Conservation (phyloP, 2,329 filamentous ascomycete species). For the Rutstroemia sp. region DNA sequence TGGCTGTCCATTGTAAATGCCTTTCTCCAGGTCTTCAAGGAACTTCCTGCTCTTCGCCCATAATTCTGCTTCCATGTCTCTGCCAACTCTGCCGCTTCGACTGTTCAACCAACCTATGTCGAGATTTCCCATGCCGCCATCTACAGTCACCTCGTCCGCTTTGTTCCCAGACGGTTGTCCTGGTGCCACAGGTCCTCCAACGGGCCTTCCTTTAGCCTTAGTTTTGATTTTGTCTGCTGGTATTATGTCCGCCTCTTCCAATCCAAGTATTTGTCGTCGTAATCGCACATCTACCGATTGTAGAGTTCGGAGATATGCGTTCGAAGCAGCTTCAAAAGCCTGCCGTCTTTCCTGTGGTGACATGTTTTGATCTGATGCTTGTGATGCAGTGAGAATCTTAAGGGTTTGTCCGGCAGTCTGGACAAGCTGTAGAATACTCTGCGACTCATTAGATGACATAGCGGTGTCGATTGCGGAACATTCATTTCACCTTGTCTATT, state of each 20-base stretch:
- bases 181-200: not conserved
- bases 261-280: conserved; percentile 66
- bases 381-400: conserved; percentile 50
- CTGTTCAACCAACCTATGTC: conserved; percentile 90
- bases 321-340: conserved; percentile 52
- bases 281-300: conserved; percentile 69
- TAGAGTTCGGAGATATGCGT: conserved; percentile 64
- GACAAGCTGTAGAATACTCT: conserved; percentile 41
- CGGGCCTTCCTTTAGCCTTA: conserved; percentile 14
- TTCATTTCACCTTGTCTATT: conserved; percentile 59
- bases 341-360: conserved; percentile 24
- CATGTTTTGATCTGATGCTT: conserved; percentile 16
- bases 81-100: conserved; percentile 70
- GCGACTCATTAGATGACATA: not conserved
- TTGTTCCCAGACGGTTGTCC: conserved; percentile 8
- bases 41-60: conserved; percentile 56
- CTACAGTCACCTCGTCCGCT: conserved; percentile 22
- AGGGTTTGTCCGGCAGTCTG: conserved; percentile 54
- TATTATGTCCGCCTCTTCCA: conserved; percentile 77
- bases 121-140: conserved; percentile 46
- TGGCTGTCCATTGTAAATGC: conserved; percentile 6
- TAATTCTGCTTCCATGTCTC: conserved; percentile 77
- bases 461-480: not conserved
- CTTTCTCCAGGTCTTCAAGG: conserved; percentile 35
- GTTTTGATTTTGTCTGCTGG: conserved; percentile 29